Evolutionary conservation across 768 basidiomycete species (phyloP), one percentile per base, ranked within the genome.

Genomic region (Tylopilus rubrobrunneus): DNA sequence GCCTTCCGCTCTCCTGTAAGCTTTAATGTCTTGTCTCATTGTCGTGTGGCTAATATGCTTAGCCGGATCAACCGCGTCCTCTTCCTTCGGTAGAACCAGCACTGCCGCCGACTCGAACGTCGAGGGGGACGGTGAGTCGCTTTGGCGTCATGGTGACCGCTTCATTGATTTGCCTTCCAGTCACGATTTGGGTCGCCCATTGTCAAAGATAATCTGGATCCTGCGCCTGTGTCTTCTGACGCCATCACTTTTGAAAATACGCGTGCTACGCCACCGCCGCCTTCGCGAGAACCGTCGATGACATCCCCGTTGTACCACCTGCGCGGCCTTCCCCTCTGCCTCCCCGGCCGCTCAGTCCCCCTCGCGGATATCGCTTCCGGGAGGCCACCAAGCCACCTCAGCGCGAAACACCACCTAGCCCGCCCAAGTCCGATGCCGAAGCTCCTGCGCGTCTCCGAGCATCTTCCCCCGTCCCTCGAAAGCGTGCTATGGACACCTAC

Each of bases 101-200:
- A 1, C 5, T 12, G 33, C 21, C 23, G 14, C 45, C 44, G 15
- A 21, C 21, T 40, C 65, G 62, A 28, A 56, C 55, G 21, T 56
- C 58, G 10, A 65, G 60, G n/a, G n/a, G n/a, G n/a, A n/a, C n/a
- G 17, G 60, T 61, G 33, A 60, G 62, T 42, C 19, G 11, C 8
- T 34, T 5, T 31, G 4, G 3, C 7, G 17, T 8, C 1, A 19
- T 6, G 8, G 33, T 11, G n/a, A 28, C 33, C 1, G 12, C 28
- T 34, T 17, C 14, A 37, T 27, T 54, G 10, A 49, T 19, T 15
- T 57, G 15, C 10, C 21, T 12, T n/a, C 10, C 31, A 70, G 70
- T 70, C 70, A 31, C 69, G 68, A 10, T 70, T 70, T 29, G 68
- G 68, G 6, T 70, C 68, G 19, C 68, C 68, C 4, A 51, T 70